These are phyloP conservation scores for Ambrosiella xylebori DNA, from an alignment of 2,329 filamentous ascomycete species.

Conservation along the genomic window DNA sequence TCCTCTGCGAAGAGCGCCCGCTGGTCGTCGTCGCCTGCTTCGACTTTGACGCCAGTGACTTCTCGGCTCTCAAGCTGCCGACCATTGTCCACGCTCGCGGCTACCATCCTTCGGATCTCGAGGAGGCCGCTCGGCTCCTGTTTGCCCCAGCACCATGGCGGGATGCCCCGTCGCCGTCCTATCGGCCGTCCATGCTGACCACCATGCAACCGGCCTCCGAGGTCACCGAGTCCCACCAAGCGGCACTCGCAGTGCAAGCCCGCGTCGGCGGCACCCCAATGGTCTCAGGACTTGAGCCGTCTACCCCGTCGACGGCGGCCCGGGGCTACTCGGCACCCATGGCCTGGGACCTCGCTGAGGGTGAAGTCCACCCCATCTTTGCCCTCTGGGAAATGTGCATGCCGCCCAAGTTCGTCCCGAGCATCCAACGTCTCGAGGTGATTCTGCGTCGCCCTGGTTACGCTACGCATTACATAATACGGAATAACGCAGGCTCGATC, in stretches of 20 bases:
- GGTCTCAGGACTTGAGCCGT: not conserved
- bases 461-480: constrained; percentile 38
- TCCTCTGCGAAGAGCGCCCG: constrained; percentile 29
- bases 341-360: constrained; percentile 22
- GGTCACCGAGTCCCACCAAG: not conserved
- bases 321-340: constrained; percentile 25
- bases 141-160: constrained; percentile 22
- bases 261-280: not conserved
- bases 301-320: not conserved
- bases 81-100: constrained; percentile 33
- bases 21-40: constrained; percentile 37
- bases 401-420: constrained; percentile 29
- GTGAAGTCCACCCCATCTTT: constrained; percentile 25
- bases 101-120: constrained; percentile 30
- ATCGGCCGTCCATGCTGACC: not conserved
- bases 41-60: constrained; percentile 23
- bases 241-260: not conserved
- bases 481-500: constrained; percentile 27
- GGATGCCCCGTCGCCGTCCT: constrained; percentile 10
- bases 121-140: constrained; percentile 33
- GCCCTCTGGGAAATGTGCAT: constrained; percentile 31
- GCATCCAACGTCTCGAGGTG: constrained; percentile 24
- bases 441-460: constrained; percentile 38
- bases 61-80: constrained; percentile 28
- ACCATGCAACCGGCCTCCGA: not conserved